Evolutionary conservation across 257 asterid species (phyloP).

Genomic region (Handroanthus guayacan): DNA sequence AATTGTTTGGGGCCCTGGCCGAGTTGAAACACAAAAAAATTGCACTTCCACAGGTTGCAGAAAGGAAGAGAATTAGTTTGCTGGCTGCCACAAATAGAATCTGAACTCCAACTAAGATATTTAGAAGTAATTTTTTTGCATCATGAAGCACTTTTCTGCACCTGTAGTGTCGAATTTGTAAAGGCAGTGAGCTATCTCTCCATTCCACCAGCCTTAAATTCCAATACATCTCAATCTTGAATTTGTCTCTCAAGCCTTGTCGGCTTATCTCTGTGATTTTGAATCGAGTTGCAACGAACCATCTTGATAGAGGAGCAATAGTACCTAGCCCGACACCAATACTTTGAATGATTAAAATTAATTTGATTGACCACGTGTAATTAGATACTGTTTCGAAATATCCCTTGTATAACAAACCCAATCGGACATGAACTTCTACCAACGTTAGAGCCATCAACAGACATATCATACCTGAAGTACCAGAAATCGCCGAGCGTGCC

Average conservation of each 20-base stretch:
- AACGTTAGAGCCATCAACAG: conserved; percentile 25
- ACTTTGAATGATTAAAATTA: conserved; percentile 36
- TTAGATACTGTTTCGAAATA: neutral
- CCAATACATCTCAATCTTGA: conserved; percentile 42
- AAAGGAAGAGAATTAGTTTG: conserved; percentile 31
- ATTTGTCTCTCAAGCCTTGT: conserved; percentile 24
- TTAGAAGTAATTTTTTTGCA: conserved; percentile 29
- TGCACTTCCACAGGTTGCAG: neutral
- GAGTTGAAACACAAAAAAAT: neutral
- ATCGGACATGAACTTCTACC: conserved; percentile 27
- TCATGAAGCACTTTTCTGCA: conserved; percentile 33
- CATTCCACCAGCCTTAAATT: conserved; percentile 39
- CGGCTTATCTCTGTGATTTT: neutral
- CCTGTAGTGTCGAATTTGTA: conserved; percentile 14
- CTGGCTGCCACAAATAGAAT: conserved; percentile 32
- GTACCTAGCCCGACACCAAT: conserved; percentile 40
- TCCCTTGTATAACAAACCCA: neutral
- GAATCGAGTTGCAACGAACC: conserved; percentile 27
- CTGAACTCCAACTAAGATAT: conserved; percentile 31
- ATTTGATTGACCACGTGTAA: conserved; percentile 41
- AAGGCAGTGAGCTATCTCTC: conserved; percentile 38
- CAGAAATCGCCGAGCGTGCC: conserved; percentile 38
- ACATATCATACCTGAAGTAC: conserved; percentile 37
- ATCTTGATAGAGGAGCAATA: conserved; percentile 39
- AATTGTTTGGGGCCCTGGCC: neutral